phyloP scores from a whole-genome alignment of 2,329 filamentous ascomycete genomes.

The Tolypocladium cylindrosporum region DNA sequence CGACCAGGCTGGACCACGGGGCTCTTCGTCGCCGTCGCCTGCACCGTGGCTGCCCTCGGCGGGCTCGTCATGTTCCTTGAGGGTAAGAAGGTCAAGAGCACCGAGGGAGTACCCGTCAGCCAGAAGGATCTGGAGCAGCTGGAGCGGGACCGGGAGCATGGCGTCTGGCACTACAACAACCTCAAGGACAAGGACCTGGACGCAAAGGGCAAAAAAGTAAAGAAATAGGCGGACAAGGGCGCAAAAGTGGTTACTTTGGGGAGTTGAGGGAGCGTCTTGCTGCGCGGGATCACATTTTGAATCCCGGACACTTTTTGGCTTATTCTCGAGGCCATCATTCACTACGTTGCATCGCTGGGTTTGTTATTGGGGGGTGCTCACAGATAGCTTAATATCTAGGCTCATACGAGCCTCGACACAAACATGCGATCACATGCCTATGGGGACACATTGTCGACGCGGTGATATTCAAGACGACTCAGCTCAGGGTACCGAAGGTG shows the following conservation, averaged over 20 bases:
- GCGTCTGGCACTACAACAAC: constrained; percentile 44
- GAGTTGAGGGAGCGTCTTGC: background rate
- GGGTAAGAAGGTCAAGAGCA: constrained; percentile 58
- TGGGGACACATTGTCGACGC: background rate
- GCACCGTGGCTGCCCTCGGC: constrained; percentile 55
- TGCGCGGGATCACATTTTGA: background rate
- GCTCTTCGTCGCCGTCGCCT: constrained; percentile 66
- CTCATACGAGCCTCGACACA: background rate
- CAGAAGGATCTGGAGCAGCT: constrained; percentile 43
- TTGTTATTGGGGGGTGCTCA: too few relatives aligned
- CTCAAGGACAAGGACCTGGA: constrained; percentile 24
- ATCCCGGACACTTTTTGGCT: background rate
- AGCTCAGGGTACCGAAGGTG: too few relatives aligned
- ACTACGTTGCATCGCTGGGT: background rate
- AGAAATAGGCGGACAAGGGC: background rate
- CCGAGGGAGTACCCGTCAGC: constrained; percentile 60
- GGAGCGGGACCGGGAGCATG: constrained; percentile 40
- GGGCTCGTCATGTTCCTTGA: constrained; percentile 64
- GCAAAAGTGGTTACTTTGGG: background rate
- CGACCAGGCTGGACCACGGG: constrained; percentile 75
- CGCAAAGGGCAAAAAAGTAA: constrained; percentile 5
- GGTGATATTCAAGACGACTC: background rate
- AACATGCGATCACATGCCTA: background rate
- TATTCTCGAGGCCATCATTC: background rate
- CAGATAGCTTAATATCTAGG: background rate